Base-by-base conservation (phyloP, 768 basidiomycete species). In the Sutorius australiensis region DNA sequence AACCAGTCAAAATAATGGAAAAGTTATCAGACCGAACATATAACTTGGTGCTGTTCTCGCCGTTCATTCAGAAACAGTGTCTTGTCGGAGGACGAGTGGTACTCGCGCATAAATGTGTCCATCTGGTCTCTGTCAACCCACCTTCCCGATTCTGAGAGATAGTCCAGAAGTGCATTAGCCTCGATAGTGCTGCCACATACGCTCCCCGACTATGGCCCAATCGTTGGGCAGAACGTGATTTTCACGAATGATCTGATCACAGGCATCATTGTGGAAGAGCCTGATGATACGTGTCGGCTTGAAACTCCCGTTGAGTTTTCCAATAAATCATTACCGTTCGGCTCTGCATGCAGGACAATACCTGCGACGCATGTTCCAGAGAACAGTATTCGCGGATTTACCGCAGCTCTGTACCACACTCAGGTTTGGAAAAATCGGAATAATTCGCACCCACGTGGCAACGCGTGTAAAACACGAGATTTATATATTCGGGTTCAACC, bases 401-500 rank as follows among this genome's bases (percentile, higher is more conserved):
- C 50, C 50, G 17, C 61, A 62, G 1, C 46, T 39, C 61, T 62
- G 28, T 5, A 33, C 27, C 24, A 28, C 12, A 19, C 10, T 53
- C 43, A 51, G 19, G 37, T n/a, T 17, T 31, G 2, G 16, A 28
- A 24, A 33, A 3, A 30, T 24, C 8, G 0, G 3, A 40, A 11
- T 34, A 27, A 34, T 21, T 1, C 10, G 31, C 3, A 28, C 59
- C 24, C 32, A 64, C 62, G 21, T 63, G 62, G 45, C 59, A 80
- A 21, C 54, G 59, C 6, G 44, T 9, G 27, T 44, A 50, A 17
- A 63, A 81, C 27, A 69, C 70, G 37, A 81, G 72, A 51, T 68
- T 73, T 33, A 74, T 73, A 51, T 75, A 80, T 57, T 75, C 70
- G 0, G 72, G 61, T 67, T 81, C 80, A 24, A 58, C 66, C 55